phyloP scores from a whole-genome alignment of 2,329 filamentous ascomycete species.

The Colletotrichum abscissum region DNA sequence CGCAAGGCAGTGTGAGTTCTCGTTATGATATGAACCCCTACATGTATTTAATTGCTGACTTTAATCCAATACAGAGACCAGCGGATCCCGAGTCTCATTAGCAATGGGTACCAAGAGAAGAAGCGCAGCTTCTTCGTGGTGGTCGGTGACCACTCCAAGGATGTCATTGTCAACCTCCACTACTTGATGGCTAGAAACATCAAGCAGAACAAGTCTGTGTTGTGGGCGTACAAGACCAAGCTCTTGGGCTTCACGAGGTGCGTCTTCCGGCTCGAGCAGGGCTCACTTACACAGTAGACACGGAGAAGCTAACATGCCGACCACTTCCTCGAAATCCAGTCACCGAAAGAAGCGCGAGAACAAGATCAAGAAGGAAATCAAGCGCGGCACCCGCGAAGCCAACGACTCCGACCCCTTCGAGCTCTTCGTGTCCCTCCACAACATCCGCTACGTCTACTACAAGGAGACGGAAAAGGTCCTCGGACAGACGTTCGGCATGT shows the following conservation, averaged over 20 bases:
- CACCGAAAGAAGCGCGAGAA: conserved; percentile 98
- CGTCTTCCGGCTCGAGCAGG: not conserved
- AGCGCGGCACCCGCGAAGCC: conserved; percentile 90
- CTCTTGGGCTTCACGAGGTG: conserved; percentile 85
- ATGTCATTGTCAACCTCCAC: conserved; percentile 93
- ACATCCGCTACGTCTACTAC: conserved; percentile 99
- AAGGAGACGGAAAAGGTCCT: conserved; percentile 99
- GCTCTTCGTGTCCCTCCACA: conserved; percentile 94
- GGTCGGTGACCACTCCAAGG: conserved; percentile 92
- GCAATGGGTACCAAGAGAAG: conserved; percentile 93
- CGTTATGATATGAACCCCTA: not conserved
- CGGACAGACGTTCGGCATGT: conserved; percentile 98
- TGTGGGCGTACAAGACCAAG: conserved; percentile 99
- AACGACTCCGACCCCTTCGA: conserved; percentile 97
- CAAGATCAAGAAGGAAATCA: conserved; percentile 99
- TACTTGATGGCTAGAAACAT: conserved; percentile 94
- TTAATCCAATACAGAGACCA: conserved; percentile 71
- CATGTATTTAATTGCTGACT: not conserved
- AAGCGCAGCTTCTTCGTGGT: conserved; percentile 98
- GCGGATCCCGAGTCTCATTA: conserved; percentile 89
- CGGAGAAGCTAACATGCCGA: not conserved
- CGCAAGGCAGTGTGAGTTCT: conserved; percentile 66
- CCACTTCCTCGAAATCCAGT: conserved; percentile 51
- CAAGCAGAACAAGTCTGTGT: conserved; percentile 89
- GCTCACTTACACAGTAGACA: not conserved